These are phyloP conservation scores for Atalantia buxifolia DNA, from an alignment of 345 rosid species.

Conservation along the genomic window DNA sequence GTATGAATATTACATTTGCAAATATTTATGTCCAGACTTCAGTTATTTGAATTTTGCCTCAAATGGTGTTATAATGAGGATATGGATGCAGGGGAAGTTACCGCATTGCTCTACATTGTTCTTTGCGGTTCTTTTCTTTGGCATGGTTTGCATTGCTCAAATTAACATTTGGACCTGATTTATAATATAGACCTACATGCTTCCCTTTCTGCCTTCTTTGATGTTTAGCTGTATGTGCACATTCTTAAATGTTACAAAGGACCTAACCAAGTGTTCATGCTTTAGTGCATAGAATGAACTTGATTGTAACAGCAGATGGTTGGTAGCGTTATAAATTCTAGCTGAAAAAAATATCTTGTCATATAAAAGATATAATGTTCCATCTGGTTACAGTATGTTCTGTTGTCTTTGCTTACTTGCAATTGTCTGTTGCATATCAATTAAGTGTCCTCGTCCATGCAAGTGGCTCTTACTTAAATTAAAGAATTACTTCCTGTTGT, in stretches of 20 bases:
- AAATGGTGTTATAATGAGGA: not conserved
- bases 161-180: not conserved
- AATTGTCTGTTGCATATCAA: not conserved
- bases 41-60: not conserved
- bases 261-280: not conserved
- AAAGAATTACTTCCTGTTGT: not conserved
- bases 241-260: not conserved
- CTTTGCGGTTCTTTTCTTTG: not conserved
- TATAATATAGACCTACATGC: not conserved
- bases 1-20: constrained; percentile 31
- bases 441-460: not conserved
- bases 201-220: not conserved
- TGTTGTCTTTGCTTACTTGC: not conserved
- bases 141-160: not conserved
- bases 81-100: not conserved
- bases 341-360: not conserved
- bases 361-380: not conserved
- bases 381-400: not conserved
- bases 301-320: not conserved
- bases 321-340: not conserved
- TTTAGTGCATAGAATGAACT: not conserved
- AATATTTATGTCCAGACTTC: not conserved
- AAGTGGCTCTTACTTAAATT: not conserved
- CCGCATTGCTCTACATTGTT: not conserved
- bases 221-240: not conserved